Evolutionary conservation across 2,329 filamentous ascomycete genomes (phyloP), one percentile per base, ranked within the genome.

Genomic region (Bipolaris cookei): DNA sequence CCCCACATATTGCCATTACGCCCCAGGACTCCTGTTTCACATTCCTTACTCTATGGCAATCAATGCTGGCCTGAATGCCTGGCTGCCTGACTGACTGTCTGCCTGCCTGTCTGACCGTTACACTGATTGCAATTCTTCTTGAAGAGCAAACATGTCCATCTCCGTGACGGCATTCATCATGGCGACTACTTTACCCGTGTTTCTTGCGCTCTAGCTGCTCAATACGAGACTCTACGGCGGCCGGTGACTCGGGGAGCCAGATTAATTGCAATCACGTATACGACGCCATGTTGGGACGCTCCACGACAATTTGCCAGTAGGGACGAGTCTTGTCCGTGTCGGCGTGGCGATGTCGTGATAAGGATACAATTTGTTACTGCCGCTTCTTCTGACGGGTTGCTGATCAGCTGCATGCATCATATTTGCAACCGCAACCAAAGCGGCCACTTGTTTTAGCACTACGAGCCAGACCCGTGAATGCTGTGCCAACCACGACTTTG

Each of bases 1-100:
- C 45, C 51, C 58, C 55, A 50, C 55, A 53, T 55, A 59, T 59
- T 44, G 51, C 42, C 47, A 25, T 37, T 23, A 28, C 46, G 37
- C 23, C 46, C 48, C 57, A 23, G 59, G 49, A 60, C 64, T 64
- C 66, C 68, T 50, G 69, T 71, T 72, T 72, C 65, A 67, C 42
- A 53, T 65, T 30, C 28, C 28, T 30, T 30, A 30, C 28, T 30
- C 28, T 10, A 4, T 6, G 1, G 10, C 13, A 30, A 30, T 11
- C 10, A 30, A 11, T 4, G 28, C 28, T 30, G 10, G 28, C 28
- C 28, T 30, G 28, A 11, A 10, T 30, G 28, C 28, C 28, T 30
- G 28, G 4, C 28, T 30, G 28, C 28, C 28, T 30, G 28, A 11
- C 50, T 23, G 43, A 7, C 18, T 41, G 32, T 11, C 16, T 21